phyloP scores from a whole-genome alignment of 345 rosid species.

The Carallia pectinifolia region DNA sequence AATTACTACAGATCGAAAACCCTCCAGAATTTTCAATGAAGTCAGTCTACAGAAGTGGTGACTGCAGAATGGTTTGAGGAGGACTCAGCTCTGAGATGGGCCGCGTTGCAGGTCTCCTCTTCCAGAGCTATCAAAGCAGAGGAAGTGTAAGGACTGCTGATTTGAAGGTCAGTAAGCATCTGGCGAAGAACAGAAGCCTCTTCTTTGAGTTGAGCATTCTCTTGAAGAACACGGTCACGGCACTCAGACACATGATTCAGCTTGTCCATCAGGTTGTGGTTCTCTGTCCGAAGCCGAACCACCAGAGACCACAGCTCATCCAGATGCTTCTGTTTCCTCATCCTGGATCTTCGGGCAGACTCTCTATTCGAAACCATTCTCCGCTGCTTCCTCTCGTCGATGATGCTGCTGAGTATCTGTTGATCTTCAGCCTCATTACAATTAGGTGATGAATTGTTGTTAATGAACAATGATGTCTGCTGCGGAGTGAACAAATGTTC shows the following conservation, averaged over 20 bases:
- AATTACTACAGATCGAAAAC: background rate
- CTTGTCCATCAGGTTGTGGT: slow-evolving; percentile 63
- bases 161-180: slow-evolving; percentile 53
- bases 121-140: slow-evolving; percentile 47
- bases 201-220: slow-evolving; percentile 76
- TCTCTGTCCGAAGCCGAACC: slow-evolving; percentile 66
- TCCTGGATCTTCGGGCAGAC: slow-evolving; percentile 93
- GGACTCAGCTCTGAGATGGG: slow-evolving; percentile 42
- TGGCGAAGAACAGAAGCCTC: slow-evolving; percentile 75
- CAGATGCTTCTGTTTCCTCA: slow-evolving; percentile 93
- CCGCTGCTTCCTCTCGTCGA: slow-evolving; percentile 87
- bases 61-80: slow-evolving; percentile 11
- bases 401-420: slow-evolving; percentile 49
- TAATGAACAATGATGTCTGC: slow-evolving; percentile 51
- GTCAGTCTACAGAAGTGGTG: background rate
- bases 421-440: slow-evolving; percentile 76
- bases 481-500: slow-evolving; percentile 36
- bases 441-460: slow-evolving; percentile 57
- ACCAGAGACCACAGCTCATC: slow-evolving; percentile 95
- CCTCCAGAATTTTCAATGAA: background rate
- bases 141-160: slow-evolving; percentile 42
- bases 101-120: slow-evolving; percentile 50
- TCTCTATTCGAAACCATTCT: slow-evolving; percentile 96
- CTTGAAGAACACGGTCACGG: slow-evolving; percentile 61
- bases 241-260: slow-evolving; percentile 60